Base-by-base conservation (phyloP, 768 basidiomycete species). In the Boletus speciosus region DNA sequence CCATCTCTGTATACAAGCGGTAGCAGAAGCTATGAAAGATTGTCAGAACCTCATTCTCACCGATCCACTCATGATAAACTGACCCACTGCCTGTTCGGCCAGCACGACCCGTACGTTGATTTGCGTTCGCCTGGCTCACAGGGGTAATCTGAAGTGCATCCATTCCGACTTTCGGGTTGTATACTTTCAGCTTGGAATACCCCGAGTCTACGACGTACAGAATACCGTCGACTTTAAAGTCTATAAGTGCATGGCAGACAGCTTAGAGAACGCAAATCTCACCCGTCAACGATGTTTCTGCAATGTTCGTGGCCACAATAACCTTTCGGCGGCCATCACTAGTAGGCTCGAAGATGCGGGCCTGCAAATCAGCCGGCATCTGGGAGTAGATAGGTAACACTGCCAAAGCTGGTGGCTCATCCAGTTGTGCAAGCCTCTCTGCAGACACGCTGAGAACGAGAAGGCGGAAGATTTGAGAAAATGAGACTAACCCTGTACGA, bases 111-210 rank as follows among this genome's bases (percentile, higher is more conserved):
- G 92, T 93, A 16, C 97, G 80, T 71, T 98, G 97, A 63, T 88
- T 93, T 52, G 94, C 94, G 72, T 99, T 99, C 15, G 97, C 97
- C 67, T 98, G 96, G 72, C 93, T 96, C 76, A 99, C 94, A 2
- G 97, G 97, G 6, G 97, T 99, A 61, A 99, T 98, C 69, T 99
- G 97, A 48, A 99, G 76, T 4, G 97, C 94, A 65, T 98, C 97
- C 97, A 99, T 99, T 57, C 97, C 97, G 56, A 98, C 93, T 70
- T 94, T 93, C 15, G 97, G 95, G 67, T 98, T 99, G 77, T 99
- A 98, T 21, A 98, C 96, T 72, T 98, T 98, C 58, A 99, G 77
- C 71, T 98, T 99, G 23, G 92, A 97, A 71, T 93, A 98, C 0
- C 97, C 97, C 0, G 92, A 85, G 68, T 99, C 97, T 2, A 99